Base-by-base conservation (phyloP, 2,329 filamentous ascomycete species). In the Botrytis pseudocinerea region DNA sequence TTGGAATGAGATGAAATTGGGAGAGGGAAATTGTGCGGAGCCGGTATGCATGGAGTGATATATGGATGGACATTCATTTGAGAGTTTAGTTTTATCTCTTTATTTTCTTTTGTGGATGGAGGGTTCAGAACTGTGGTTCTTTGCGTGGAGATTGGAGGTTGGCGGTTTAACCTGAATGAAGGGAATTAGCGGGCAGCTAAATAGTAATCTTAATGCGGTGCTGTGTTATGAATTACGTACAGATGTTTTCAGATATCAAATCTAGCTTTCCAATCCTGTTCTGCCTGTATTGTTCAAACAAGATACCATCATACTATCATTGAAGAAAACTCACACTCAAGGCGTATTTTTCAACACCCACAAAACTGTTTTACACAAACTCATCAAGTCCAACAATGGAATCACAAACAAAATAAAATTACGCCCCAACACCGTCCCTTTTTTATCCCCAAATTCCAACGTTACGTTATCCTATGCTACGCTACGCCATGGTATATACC, bases 51-150 rank as follows among this genome's bases (percentile, higher is more conserved):
- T 46, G 40, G 18, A 25, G n/a, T 5, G 35, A n/a, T 38, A 38
- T 38, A 64, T 46, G 28, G 28, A 25, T 46, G 42, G 44, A 35
- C 62, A 65, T 65, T 65, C 62, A 25, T 35, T 65, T 64, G 42
- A 35, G 35, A 25, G 10, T 46, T 35, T 46, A 20, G 0, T 42
- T 63, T 28, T 20, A 32, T 8, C 4, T 62, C 25, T 18, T n/a
- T 5, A 5, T 25, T 61, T 14, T 35, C n/a, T 9, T 59, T 28
- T 59, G 18, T 35, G 18, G 16, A 5, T 10, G 57, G 28, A 35
- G 16, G 28, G 4, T 59, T 48, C 22, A 32, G 57, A 2, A 3
- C 35, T 2, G 28, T 12, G 35, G n/a, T 59, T 28, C 28, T 32
- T 59, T 59, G 57, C 5, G 4, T 32, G 18, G 32, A 60, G 7